Base-by-base conservation (phyloP, 116 monocot genomes). In the Dioscorea cayenensis region DNA sequence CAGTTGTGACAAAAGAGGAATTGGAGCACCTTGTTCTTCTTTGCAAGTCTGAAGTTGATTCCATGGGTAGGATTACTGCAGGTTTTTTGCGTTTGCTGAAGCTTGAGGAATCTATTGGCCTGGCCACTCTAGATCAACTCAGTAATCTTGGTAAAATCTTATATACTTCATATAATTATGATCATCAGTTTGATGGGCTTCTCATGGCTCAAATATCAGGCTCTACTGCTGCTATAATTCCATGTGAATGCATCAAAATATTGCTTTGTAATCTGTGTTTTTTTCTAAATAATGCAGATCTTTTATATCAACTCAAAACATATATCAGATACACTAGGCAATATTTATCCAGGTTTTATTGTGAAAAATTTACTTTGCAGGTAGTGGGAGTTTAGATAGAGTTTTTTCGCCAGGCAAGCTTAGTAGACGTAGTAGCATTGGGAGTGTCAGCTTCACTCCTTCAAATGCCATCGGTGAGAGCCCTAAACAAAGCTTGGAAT, bases 61-160 rank as follows among this genome's bases (percentile, higher is more conserved):
- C 92, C 13, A 79, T 92, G 80, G 92, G 96, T 48, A 85, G 96
- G 79, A 92, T 96, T 78, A 77, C 90, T 64, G 96, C 92, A 36
- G 96, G 87, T 60, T 80, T 92, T 73, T 68, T 96, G 32, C 82
- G 89, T 19, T 66, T 96, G 27, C 76, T 96, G 60, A 92, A 88
- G 73, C 92, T 96, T 52, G 96, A 96, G 36, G 83, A 86, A 60
- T 92, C 96, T 20, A 78, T 96, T 52, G 92, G 96, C 36, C 86
- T 76, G 67, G 78, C 78, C 48, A 78, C 96, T 22, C 77, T 96
- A 51, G 77, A 92, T 75, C 92, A 92, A 74, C 92, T 96, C 60
- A 86, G 92, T 51, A 92, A 88, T 76, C 79, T 96, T 28, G 95
- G 95, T 95, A 87, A 43, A 43, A 43, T 43, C 7, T 43, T 43